A percentile compares a stretch with the other conserved stretches of the same genome.
Evolutionary conservation across 2,329 filamentous ascomycete species (phyloP).

Genomic region (Fusarium hostae): DNA sequence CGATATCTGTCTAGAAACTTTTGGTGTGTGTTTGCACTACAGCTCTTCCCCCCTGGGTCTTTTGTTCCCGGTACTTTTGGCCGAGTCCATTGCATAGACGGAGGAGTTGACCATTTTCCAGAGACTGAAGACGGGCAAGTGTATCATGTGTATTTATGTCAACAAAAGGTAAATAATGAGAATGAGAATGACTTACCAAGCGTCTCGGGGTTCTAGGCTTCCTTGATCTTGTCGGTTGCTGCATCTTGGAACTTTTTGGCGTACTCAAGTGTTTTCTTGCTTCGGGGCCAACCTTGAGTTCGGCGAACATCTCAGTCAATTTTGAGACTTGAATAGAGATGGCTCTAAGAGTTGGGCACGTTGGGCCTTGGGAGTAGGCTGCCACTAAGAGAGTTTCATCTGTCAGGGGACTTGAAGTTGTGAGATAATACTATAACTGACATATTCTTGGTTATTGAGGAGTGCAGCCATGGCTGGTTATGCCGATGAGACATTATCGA

Average conservation of each 20-base stretch:
- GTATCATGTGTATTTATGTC: no score
- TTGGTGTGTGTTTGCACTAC: rapidly evolving
- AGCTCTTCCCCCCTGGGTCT: rapidly evolving
- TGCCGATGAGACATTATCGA: rapidly evolving
- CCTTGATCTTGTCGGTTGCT: no score
- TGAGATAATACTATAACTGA: not conserved
- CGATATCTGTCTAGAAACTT: no score
- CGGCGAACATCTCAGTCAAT: not conserved
- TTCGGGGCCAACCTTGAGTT: no score
- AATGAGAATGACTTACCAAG: no score
- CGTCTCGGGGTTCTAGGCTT: no score
- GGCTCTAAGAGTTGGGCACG: no score
- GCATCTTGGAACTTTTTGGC: no score
- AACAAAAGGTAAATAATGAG: no score
- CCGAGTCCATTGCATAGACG: rapidly evolving
- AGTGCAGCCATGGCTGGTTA: not conserved
- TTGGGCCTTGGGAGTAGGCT: no score
- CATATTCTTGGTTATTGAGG: not conserved
- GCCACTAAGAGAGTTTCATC: not conserved
- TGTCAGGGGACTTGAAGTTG: not conserved
- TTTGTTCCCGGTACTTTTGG: rapidly evolving
- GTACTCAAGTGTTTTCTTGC: not conserved
- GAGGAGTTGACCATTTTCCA: rapidly evolving
- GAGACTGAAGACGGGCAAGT: not conserved
- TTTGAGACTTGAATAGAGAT: not conserved